Base-by-base conservation (phyloP, 78 protist species). In the Trichosphaerium sp. region DNA sequence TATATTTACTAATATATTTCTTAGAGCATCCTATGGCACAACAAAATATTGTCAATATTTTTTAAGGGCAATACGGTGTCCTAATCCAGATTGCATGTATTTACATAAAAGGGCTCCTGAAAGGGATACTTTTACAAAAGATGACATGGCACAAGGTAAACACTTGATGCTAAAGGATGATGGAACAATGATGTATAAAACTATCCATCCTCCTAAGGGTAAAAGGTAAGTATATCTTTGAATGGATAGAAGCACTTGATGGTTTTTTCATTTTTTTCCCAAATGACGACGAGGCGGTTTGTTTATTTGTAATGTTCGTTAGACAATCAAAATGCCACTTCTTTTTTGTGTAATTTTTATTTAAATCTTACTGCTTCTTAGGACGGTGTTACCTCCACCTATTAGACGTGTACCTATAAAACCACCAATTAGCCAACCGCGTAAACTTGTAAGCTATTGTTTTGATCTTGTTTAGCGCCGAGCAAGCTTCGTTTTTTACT, bases 21-120 rank as follows among this genome's bases (percentile, higher is more conserved):
- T 34, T 52, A 59, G 89, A 38, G 92, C 94, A 1, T 82, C 91
- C 1, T 88, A 76, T 71, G 97, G 97, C 15, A 90, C 97, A 0
- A 90, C 97, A 11, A 94, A 94, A 69, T 94, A 94, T 47, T 94
- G 97, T 59, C 67, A 85, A 0, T 73, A 83, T 55, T 94, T 90
- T 42, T 63, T 94, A 70, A 37, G 87, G 32, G 68, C 73, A 18
- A 56, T 70, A 4, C 59, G 55, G 34, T 94, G 97, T 72, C 61
- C 88, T 35, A 91, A 89, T 32, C 91, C 95, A 15, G 92, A 87
- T 40, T 94, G 98, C 63, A 74, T 94, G 92, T 94, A 94, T 54
- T 79, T 94, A 7, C 98, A 94, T 65, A 92, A 94, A 5, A 35
- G 76, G 21, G 94, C 88, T 4, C 74, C 61, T 41, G 91, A 85